Evolutionary conservation across 2,329 filamentous ascomycete species (phyloP).

Genomic region (Alternaria longipes): DNA sequence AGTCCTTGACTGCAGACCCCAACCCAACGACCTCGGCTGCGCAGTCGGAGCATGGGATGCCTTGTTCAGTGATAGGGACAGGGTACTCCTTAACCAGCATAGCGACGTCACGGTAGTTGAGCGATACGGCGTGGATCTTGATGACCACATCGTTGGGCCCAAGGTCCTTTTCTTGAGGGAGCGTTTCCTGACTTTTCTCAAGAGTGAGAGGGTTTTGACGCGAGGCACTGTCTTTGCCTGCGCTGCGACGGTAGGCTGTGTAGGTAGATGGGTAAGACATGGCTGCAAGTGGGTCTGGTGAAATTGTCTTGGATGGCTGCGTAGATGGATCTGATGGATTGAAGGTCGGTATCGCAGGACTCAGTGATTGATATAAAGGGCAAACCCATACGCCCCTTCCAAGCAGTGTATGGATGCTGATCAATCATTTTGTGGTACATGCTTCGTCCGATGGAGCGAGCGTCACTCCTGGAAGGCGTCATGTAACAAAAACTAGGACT

Average conservation of each 20-base stretch:
- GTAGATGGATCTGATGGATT: not conserved
- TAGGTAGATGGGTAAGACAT: conserved; percentile 28
- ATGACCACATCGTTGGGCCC: conserved; percentile 31
- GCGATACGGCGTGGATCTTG: conserved; percentile 37
- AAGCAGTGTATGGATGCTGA: not conserved
- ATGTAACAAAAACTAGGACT: not conserved
- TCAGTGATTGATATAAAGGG: not conserved
- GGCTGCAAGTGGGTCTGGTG: not conserved
- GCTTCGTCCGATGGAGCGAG: not conserved
- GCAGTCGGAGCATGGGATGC: conserved; percentile 35
- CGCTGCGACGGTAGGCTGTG: conserved; percentile 31
- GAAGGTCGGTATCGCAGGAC: not conserved
- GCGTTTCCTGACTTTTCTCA: not conserved
- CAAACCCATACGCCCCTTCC: too few relatives aligned
- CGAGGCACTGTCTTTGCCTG: conserved; percentile 16
- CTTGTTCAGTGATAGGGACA: conserved; percentile 9
- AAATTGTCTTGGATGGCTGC: not conserved
- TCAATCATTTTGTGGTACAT: not conserved
- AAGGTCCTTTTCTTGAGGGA: conserved; percentile 9
- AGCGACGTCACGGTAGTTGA: conserved; percentile 42
- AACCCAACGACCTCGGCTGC: conserved; percentile 37
- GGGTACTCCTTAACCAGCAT: conserved; percentile 36
- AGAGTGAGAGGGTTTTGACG: conserved; percentile 26
- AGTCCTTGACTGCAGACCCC: conserved; percentile 25
- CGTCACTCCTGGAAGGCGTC: not conserved